A percentile compares a stretch with the other conserved stretches of the same genome.
phyloP scores from a whole-genome alignment of 2,329 filamentous ascomycete genomes.

The Diaporthe velutina region DNA sequence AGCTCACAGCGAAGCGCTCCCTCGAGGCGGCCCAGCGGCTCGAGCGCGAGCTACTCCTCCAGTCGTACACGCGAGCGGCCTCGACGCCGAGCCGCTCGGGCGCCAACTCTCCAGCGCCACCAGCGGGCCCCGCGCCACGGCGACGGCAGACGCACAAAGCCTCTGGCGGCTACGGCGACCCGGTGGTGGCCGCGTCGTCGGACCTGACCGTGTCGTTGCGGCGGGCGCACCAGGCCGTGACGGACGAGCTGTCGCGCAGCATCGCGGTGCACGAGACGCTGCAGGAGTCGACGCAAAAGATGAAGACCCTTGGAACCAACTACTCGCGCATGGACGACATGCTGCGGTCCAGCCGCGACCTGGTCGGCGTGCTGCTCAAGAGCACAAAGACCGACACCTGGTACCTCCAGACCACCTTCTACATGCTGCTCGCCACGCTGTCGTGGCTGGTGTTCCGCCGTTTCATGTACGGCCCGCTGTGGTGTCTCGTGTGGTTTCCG shows the following conservation, averaged over 20 bases:
- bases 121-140: conserved; percentile 32
- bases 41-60: conserved; percentile 82
- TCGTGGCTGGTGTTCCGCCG: conserved; percentile 89
- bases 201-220: conserved; percentile 89
- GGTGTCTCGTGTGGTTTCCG: conserved; percentile 90
- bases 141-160: conserved; percentile 41
- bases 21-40: conserved; percentile 79
- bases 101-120: conserved; percentile 50
- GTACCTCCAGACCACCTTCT: conserved; percentile 94
- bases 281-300: conserved; percentile 83
- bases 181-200: conserved; percentile 80
- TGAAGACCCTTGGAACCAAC: conserved; percentile 83
- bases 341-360: conserved; percentile 78
- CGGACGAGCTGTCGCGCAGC: conserved; percentile 85
- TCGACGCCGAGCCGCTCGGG: conserved; percentile 46
- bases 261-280: conserved; percentile 92
- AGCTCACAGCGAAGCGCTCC: conserved; percentile 82
- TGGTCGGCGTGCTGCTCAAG: conserved; percentile 83
- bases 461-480: conserved; percentile 87
- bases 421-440: conserved; percentile 82
- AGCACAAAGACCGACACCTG: conserved; percentile 98
- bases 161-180: conserved; percentile 69
- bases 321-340: conserved; percentile 86
- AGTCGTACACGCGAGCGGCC: conserved; percentile 61
- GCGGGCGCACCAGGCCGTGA: conserved; percentile 88